A percentile compares a stretch with the other conserved stretches of the same genome.
These are phyloP conservation scores for Mycena venus DNA, from an alignment of 768 basidiomycete species.

Conservation along the genomic window DNA sequence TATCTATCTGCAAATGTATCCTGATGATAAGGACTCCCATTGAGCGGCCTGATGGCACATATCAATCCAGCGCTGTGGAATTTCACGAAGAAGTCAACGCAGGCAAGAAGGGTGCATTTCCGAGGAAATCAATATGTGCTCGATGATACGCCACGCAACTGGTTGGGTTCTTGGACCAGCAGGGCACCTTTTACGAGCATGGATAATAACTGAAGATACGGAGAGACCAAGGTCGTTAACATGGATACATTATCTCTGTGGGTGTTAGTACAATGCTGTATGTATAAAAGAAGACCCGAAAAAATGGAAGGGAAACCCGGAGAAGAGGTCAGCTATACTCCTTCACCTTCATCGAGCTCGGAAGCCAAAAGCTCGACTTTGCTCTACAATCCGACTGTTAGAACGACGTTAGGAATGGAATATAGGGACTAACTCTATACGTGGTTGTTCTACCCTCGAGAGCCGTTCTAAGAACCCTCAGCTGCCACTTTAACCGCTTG, in stretches of 20 bases:
- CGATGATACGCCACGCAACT: constrained; percentile 80
- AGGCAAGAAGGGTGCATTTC: constrained; percentile 7
- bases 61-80: constrained; percentile 1
- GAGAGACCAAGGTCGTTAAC: constrained; percentile 18
- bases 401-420: constrained; percentile 17
- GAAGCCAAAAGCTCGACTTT: constrained; percentile 74
- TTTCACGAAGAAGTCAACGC: constrained; percentile 17
- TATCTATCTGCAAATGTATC: neutral
- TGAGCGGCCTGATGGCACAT: neutral
- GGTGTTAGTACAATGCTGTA: constrained; percentile 33
- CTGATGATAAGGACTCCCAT: neutral
- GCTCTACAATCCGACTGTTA: constrained; percentile 49
- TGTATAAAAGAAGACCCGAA: neutral
- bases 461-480: constrained; percentile 71
- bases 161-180: constrained; percentile 70
- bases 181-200: constrained; percentile 87
- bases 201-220: neutral
- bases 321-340: constrained; percentile 43
- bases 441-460: constrained; percentile 77
- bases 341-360: constrained; percentile 76
- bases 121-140: constrained; percentile 67
- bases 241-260: constrained; percentile 28
- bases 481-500: constrained; percentile 78
- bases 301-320: neutral
- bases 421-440: constrained; percentile 66